Conservation (phyloP, 73 alveolate species). For the Uronychia setigera region DNA sequence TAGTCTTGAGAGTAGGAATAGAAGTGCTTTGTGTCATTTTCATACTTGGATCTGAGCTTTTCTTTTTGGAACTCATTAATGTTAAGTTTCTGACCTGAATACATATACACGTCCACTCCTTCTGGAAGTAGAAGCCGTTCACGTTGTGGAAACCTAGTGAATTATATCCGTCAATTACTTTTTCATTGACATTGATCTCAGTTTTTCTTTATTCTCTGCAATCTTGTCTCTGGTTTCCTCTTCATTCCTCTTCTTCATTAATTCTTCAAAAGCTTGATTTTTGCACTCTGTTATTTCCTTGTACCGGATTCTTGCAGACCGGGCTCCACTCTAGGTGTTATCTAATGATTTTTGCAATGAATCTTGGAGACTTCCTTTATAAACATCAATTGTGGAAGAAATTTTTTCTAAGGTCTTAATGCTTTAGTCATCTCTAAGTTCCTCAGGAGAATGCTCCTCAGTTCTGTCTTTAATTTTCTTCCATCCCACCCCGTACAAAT, state of each 20-base stretch:
- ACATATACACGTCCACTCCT: constrained; percentile 74
- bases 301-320: constrained; percentile 22
- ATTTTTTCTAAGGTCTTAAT: neutral
- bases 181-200: neutral
- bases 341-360: neutral
- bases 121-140: constrained; percentile 37
- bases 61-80: constrained; percentile 54
- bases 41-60: constrained; percentile 45
- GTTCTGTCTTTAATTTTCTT: constrained; percentile 35
- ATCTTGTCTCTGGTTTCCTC: constrained; percentile 9
- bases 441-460: constrained; percentile 1
- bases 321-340: neutral
- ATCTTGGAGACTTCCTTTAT: neutral
- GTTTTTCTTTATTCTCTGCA: neutral
- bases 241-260: constrained; percentile 21
- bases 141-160: neutral
- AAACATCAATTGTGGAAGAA: neutral
- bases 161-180: neutral
- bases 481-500: constrained; percentile 57
- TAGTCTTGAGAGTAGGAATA: constrained; percentile 64
- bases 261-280: constrained; percentile 13
- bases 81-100: constrained; percentile 70
- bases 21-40: constrained; percentile 54
- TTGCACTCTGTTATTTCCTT: constrained; percentile 24
- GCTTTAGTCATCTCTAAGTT: neutral